Percentiles rank a stretch among this genome's conserved stretches.
These are phyloP conservation scores for Amphirosellinia nigrospora DNA, from an alignment of 495 filamentous ascomycete genomes.

Conservation along the genomic window DNA sequence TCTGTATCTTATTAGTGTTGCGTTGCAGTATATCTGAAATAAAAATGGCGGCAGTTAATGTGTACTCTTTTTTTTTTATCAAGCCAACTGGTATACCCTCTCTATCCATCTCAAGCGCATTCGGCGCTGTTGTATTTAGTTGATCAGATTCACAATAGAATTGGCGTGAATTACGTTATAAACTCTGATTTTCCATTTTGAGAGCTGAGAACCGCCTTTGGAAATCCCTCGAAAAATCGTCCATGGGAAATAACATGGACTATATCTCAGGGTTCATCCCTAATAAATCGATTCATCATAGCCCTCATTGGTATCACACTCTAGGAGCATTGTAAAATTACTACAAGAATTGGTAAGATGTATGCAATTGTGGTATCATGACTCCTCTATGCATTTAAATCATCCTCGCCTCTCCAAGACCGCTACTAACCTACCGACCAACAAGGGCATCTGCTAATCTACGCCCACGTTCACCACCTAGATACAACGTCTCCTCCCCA, in stretches of 20 bases:
- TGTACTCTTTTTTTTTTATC: neutral
- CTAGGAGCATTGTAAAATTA: neutral
- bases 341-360: neutral
- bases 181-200: neutral
- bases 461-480: slow-evolving; percentile 74
- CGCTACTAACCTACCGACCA: slow-evolving; percentile 36
- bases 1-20: neutral
- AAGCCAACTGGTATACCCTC: neutral
- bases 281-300: neutral
- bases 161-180: neutral
- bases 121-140: neutral
- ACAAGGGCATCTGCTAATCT: slow-evolving; percentile 67
- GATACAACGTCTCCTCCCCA: slow-evolving; percentile 60
- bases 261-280: neutral
- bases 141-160: neutral
- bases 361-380: slow-evolving; percentile 20
- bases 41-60: neutral
- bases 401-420: neutral
- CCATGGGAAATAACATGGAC: neutral
- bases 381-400: neutral
- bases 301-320: neutral
- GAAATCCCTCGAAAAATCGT: neutral
- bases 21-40: neutral
- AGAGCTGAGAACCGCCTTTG: neutral
- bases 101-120: too few species aligned